phyloP scores from a whole-genome alignment of 495 filamentous ascomycete species.

The Astrothelium subdiscretum region DNA sequence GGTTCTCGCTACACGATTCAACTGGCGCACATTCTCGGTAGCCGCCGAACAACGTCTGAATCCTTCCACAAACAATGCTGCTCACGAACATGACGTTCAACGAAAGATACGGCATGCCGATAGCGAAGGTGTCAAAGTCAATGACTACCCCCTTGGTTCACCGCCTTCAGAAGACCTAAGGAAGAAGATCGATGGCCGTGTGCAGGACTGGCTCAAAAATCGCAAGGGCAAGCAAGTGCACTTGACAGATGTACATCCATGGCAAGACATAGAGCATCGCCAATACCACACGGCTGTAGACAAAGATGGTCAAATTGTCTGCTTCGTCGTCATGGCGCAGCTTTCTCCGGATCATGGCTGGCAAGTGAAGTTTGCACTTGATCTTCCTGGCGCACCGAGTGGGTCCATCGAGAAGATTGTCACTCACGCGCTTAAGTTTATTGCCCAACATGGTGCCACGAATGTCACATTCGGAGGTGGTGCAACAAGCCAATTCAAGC shows the following conservation, averaged over 20 bases:
- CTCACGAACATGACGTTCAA: conserved; percentile 46
- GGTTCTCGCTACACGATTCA: conserved; percentile 59
- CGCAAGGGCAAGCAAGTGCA: conserved; percentile 78
- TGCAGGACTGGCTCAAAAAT: conserved; percentile 64
- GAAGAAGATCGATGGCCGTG: conserved; percentile 53
- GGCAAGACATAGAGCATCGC: conserved; percentile 65
- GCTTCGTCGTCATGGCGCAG: conserved; percentile 62
- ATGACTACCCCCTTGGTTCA: conserved; percentile 49
- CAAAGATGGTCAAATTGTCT: conserved; percentile 53
- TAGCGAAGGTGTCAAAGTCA: conserved; percentile 63
- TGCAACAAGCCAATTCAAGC: conserved; percentile 52
- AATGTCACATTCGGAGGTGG: conserved; percentile 72
- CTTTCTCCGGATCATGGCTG: conserved; percentile 65
- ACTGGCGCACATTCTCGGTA: conserved; percentile 74
- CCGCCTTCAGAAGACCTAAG: conserved; percentile 50
- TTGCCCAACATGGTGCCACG: conserved; percentile 49
- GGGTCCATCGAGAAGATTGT: conserved; percentile 74
- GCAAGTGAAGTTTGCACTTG: conserved; percentile 80
- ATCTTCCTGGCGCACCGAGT: conserved; percentile 67
- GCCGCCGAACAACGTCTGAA: conserved; percentile 76
- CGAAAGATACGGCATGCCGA: conserved; percentile 68
- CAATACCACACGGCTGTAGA: conserved; percentile 69
- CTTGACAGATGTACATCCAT: conserved; percentile 71
- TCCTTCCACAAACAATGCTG: conserved; percentile 42
- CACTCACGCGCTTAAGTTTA: conserved; percentile 59